Conservation (phyloP, 192 early-diverging fungal genomes). For the Spizellomyces sp. region DNA sequence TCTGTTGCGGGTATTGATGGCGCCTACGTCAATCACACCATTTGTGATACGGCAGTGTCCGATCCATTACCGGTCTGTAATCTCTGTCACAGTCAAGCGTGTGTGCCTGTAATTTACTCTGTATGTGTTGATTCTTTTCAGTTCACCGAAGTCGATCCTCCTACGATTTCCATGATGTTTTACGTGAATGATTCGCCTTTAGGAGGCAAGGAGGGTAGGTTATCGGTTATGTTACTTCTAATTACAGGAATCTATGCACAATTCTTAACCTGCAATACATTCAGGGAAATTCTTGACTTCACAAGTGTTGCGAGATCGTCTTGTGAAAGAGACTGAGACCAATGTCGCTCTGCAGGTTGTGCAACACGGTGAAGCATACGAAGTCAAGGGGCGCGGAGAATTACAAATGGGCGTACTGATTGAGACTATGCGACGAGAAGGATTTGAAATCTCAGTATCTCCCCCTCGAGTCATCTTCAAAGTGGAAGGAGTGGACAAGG, state of each 20-base stretch:
- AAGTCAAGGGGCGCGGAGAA: constrained; percentile 87
- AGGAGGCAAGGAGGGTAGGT: constrained; percentile 71
- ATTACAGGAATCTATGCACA: background rate
- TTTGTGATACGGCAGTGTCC: constrained; percentile 61
- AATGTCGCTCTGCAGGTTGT: constrained; percentile 80
- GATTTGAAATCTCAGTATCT: constrained; percentile 81
- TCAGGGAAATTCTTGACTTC: constrained; percentile 65
- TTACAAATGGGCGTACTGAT: constrained; percentile 84
- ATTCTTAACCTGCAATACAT: constrained; percentile 1
- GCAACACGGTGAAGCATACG: constrained; percentile 71
- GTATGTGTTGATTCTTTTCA: background rate
- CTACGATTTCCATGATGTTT: constrained; percentile 84
- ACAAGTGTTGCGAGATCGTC: constrained; percentile 74
- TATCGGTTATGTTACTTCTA: background rate
- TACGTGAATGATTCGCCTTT: constrained; percentile 87
- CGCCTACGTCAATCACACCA: constrained; percentile 79
- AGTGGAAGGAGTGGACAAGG: constrained; percentile 43
- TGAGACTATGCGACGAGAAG: constrained; percentile 89
- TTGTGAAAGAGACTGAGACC: constrained; percentile 76
- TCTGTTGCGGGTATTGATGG: constrained; percentile 74
- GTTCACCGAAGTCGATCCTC: constrained; percentile 78
- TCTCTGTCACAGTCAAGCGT: background rate
- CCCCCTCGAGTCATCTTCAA: constrained; percentile 83
- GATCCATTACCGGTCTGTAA: constrained; percentile 59
- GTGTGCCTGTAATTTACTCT: background rate